A percentile compares a stretch with the other conserved stretches of the same genome.
Conservation (phyloP, 2,329 filamentous ascomycete species). For the Nemania diffusa region DNA sequence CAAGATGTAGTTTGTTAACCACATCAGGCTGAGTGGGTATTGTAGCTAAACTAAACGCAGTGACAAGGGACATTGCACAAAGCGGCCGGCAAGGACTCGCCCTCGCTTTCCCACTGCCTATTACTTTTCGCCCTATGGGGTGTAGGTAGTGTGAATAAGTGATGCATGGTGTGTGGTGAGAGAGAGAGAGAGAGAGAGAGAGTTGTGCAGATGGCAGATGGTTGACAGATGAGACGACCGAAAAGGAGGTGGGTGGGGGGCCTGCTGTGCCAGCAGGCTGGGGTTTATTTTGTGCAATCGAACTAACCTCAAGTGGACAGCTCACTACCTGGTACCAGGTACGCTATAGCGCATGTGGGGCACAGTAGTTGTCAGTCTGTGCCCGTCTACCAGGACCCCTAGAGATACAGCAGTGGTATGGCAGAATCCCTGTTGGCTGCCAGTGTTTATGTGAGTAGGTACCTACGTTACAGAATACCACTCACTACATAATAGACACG, state of each 20-base stretch:
- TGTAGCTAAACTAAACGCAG: slow-evolving; percentile 6
- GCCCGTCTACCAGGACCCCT: background rate
- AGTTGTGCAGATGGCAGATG: slow-evolving; percentile 19
- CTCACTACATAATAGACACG: too few species aligned
- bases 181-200: slow-evolving; percentile 10
- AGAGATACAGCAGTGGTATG: too few species aligned
- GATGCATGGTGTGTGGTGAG: background rate
- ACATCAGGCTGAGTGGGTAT: slow-evolving; percentile 30
- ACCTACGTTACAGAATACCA: too few species aligned
- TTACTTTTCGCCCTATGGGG: slow-evolving; percentile 22
- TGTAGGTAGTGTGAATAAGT: slow-evolving; percentile 3
- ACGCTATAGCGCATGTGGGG: slow-evolving; percentile 6
- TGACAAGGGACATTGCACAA: slow-evolving; percentile 14
- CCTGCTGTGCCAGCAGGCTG: background rate
- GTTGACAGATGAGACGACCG: slow-evolving; percentile 3
- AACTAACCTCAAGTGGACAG: slow-evolving; percentile 21
- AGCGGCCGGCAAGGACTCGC: slow-evolving; percentile 22
- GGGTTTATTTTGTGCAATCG: slow-evolving; percentile 23
- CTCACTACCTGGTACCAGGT: background rate
- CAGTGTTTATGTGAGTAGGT: too few species aligned
- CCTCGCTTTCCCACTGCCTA: background rate
- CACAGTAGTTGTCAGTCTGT: background rate
- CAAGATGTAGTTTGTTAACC: slow-evolving; percentile 21
- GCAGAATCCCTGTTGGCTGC: too few species aligned
- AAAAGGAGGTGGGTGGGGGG: slow-evolving; percentile 17